Conservation (phyloP, 2,329 filamentous ascomycete species). For the Botrytis galanthina region DNA sequence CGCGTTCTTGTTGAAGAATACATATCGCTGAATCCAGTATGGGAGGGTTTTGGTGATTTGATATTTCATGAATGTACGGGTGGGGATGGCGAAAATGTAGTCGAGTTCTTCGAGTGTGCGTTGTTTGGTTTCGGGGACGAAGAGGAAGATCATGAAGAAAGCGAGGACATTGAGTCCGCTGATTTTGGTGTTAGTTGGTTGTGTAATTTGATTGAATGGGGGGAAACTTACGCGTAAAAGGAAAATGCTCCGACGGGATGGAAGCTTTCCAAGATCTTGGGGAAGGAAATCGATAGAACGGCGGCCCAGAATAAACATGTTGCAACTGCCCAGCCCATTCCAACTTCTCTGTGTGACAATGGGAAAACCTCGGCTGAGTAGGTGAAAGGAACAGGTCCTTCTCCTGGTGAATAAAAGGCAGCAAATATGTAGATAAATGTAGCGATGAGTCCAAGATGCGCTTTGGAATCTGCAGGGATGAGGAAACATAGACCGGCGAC, state of each 20-base stretch:
- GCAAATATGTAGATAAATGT: slow-evolving; percentile 64
- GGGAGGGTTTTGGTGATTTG: slow-evolving; percentile 41
- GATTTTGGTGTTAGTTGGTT: not conserved
- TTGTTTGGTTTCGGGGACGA: slow-evolving; percentile 58
- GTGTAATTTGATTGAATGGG: not conserved
- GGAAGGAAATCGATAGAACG: slow-evolving; percentile 57
- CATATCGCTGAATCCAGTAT: slow-evolving; percentile 19
- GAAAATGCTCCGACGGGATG: slow-evolving; percentile 47
- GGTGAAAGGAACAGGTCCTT: slow-evolving; percentile 59
- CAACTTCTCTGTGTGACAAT: slow-evolving; percentile 60
- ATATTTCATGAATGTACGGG: slow-evolving; percentile 30
- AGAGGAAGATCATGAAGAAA: slow-evolving; percentile 54
- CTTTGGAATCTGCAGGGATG: slow-evolving; percentile 40
- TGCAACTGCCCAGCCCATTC: slow-evolving; percentile 61
- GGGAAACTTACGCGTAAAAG: slow-evolving; percentile 45
- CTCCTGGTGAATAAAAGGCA: slow-evolving; percentile 63
- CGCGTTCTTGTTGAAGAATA: slow-evolving; percentile 12
- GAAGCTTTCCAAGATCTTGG: slow-evolving; percentile 29
- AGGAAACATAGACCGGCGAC: slow-evolving; percentile 58
- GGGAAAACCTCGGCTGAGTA: slow-evolving; percentile 64
- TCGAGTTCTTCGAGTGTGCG: slow-evolving; percentile 37
- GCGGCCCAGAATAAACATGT: slow-evolving; percentile 59
- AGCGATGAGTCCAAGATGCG: slow-evolving; percentile 53
- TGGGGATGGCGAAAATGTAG: slow-evolving; percentile 49
- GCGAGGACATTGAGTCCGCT: slow-evolving; percentile 52